Percentiles rank a stretch among this genome's conserved stretches.
Evolutionary conservation across 2,329 filamentous ascomycete species (phyloP).

Genomic region (Monosporascus sp.): DNA sequence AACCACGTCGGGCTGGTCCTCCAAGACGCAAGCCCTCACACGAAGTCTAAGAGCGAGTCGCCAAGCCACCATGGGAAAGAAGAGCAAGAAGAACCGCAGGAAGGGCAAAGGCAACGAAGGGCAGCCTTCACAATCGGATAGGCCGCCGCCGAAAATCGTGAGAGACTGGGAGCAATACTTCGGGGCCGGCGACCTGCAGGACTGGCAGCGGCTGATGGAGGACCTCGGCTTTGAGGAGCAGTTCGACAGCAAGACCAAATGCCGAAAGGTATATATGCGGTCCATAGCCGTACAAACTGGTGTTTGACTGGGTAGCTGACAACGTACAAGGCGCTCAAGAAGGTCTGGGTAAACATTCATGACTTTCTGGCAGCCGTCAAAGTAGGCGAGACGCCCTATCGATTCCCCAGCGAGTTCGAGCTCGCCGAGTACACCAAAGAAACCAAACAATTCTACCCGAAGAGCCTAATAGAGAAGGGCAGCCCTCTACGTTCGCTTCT

Average conservation of each 20-base stretch:
- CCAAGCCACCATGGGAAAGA: neutral
- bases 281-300: too few species aligned
- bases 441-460: too few species aligned
- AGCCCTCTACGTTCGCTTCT: constrained; percentile 35
- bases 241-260: constrained; percentile 38
- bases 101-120: constrained; percentile 1
- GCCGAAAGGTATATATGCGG: constrained; percentile 31
- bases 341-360: constrained; percentile 41
- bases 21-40: too few species aligned
- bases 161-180: constrained; percentile 20
- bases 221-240: constrained; percentile 35
- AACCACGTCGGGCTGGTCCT: too few species aligned
- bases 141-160: constrained; percentile 1
- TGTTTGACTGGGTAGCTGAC: neutral
- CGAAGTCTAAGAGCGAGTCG: too few species aligned
- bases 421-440: constrained; percentile 36
- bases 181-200: constrained; percentile 2
- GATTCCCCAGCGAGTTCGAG: constrained; percentile 26
- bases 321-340: constrained; percentile 31
- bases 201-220: constrained; percentile 33
- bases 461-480: constrained; percentile 32
- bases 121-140: neutral
- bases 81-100: constrained; percentile 1
- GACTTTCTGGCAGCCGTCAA: constrained; percentile 38
- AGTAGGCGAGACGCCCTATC: constrained; percentile 17